Evolutionary conservation across 1,284 basidiomycete species (phyloP).

Genomic region (Rhodotorula sp.): DNA sequence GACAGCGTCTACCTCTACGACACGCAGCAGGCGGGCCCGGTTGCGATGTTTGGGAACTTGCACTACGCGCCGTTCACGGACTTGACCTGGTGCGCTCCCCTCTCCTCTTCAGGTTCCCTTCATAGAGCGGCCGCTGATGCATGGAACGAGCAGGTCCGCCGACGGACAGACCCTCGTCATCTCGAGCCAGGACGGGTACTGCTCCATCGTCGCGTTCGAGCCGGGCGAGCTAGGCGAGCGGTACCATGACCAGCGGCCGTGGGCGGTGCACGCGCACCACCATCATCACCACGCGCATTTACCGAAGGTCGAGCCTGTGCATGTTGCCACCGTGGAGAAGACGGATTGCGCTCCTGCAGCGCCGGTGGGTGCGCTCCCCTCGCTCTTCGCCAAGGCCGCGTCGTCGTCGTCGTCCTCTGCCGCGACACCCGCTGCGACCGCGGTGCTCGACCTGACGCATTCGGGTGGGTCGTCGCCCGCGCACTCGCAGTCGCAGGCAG

Average conservation of each 20-base stretch:
- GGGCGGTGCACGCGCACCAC: too few species aligned
- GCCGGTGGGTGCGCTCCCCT: background rate
- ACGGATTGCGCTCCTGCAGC: too few species aligned
- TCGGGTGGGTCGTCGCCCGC: background rate
- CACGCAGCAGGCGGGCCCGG: conserved; percentile 90
- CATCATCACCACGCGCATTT: background rate
- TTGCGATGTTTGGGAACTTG: conserved; percentile 89
- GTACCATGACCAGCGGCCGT: conserved; percentile 25
- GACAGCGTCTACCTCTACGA: conserved; percentile 95
- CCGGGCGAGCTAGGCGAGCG: conserved; percentile 82
- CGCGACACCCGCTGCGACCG: background rate
- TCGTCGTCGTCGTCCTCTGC: background rate
- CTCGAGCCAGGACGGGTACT: conserved; percentile 93
- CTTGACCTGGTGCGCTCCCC: conserved; percentile 76
- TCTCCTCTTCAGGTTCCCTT: background rate
- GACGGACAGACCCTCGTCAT: conserved; percentile 92
- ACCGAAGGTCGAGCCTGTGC: background rate
- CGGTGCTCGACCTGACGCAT: background rate
- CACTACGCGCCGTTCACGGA: conserved; percentile 99
- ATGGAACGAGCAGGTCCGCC: conserved; percentile 68
- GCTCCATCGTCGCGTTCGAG: conserved; percentile 77
- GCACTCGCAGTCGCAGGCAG: too few species aligned
- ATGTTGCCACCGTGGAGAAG: background rate
- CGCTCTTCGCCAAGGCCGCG: conserved; percentile 1
- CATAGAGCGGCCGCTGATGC: background rate